Evolutionary conservation across 768 basidiomycete genomes (phyloP).

Genomic region (Pholiota microspora): DNA sequence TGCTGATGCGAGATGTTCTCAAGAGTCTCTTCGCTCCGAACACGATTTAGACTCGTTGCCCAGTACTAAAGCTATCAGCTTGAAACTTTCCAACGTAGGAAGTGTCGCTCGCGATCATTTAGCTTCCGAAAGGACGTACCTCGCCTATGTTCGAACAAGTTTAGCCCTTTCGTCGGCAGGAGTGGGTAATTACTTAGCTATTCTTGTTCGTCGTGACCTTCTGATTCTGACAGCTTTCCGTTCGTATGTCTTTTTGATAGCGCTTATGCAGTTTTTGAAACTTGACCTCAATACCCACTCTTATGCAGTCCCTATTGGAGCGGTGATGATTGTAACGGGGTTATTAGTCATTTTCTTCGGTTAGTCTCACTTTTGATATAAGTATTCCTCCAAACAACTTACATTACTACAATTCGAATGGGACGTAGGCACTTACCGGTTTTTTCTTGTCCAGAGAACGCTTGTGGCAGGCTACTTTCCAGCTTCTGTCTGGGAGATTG

Average conservation of each 20-base stretch:
- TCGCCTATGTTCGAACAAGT: constrained; percentile 58
- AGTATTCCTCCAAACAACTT: too few species aligned
- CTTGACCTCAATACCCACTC: constrained; percentile 9
- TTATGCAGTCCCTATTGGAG: constrained; percentile 10
- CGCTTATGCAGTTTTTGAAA: constrained; percentile 16
- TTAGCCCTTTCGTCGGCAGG: constrained; percentile 49
- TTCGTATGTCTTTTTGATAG: neutral
- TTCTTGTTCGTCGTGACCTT: neutral
- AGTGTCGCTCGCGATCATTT: constrained; percentile 58
- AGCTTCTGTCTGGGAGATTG: constrained; percentile 7
- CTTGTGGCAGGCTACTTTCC: constrained; percentile 13
- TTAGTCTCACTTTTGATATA: too few species aligned
- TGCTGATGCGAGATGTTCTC: too few species aligned
- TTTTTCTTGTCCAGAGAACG: constrained; percentile 12
- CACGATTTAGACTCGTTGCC: neutral
- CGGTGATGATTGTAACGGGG: neutral
- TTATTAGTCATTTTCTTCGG: constrained; percentile 11
- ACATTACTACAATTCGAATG: too few species aligned
- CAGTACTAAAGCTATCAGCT: neutral
- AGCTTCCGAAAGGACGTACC: constrained; percentile 55
- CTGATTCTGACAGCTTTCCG: neutral
- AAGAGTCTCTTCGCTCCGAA: too few species aligned
- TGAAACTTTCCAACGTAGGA: constrained; percentile 44
- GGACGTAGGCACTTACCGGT: constrained; percentile 9
- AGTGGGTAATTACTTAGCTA: constrained; percentile 40